Conservation (phyloP, 192 early-diverging fungal genomes). For the Gryganskiella cystojenkinii region DNA sequence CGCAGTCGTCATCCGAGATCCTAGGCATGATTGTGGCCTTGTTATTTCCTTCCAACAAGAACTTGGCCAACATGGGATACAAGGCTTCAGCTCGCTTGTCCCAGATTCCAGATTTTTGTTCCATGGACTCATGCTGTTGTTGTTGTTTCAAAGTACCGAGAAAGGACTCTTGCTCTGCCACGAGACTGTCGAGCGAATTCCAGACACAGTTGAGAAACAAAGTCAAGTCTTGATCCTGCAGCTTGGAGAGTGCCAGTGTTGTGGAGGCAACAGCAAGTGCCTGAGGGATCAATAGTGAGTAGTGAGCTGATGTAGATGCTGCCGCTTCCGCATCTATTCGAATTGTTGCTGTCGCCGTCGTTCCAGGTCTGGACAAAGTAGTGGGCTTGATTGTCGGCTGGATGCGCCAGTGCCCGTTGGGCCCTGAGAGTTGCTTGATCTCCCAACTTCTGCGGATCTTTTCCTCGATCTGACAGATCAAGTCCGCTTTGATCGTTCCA, state of each 20-base stretch:
- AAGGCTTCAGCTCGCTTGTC: conserved; percentile 1
- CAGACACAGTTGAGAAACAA: conserved; percentile 24
- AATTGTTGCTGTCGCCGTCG: not conserved
- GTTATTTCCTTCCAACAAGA: conserved; percentile 23
- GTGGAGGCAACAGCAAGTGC: conserved; percentile 18
- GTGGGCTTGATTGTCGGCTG: not conserved
- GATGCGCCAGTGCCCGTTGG: conserved; percentile 6
- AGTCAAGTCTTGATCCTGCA: conserved; percentile 17
- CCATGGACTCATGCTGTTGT: not conserved
- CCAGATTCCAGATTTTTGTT: not conserved
- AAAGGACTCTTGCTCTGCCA: conserved; percentile 27
- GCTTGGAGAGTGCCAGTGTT: not conserved
- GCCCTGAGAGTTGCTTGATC: no score
- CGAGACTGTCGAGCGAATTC: conserved; percentile 21
- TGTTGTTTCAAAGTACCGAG: not conserved
- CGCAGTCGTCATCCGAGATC: conserved; percentile 45
- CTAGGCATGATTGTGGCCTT: conserved; percentile 10
- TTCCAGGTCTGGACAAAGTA: not conserved
- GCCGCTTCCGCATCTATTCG: not conserved
- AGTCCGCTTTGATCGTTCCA: conserved; percentile 7
- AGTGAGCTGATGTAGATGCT: not conserved
- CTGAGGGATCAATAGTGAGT: conserved; percentile 14
- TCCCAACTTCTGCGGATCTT: conserved; percentile 39
- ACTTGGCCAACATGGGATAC: conserved; percentile 20
- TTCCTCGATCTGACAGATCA: conserved; percentile 32